Conservation (phyloP, 192 early-diverging fungal species). For the Rhizophagus sp. region DNA sequence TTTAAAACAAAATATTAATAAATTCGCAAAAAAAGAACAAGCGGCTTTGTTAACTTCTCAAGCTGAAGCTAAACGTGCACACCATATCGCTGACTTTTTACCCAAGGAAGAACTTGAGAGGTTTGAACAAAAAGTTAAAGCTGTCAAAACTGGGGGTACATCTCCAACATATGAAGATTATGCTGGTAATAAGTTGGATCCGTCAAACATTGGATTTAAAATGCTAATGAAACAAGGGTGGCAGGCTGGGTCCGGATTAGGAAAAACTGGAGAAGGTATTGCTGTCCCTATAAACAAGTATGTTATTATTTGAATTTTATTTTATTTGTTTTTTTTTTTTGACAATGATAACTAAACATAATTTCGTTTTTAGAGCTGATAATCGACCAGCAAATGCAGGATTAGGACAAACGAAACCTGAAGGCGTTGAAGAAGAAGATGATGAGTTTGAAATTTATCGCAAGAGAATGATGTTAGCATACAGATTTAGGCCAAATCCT, state of each 20-base stretch:
- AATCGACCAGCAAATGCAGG: conserved; percentile 24
- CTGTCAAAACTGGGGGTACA: conserved; percentile 27
- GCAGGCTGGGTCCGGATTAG: conserved; percentile 33
- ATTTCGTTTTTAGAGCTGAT: conserved; percentile 27
- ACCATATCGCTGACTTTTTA: conserved; percentile 35
- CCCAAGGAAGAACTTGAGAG: conserved; percentile 32
- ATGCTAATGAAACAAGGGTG: conserved; percentile 38
- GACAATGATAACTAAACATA: no score
- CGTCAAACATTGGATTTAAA: conserved; percentile 33
- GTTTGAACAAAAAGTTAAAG: conserved; percentile 33
- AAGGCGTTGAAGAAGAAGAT: conserved; percentile 34
- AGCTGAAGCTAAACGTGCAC: conserved; percentile 34
- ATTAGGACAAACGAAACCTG: conserved; percentile 34
- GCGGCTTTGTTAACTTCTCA: conserved; percentile 31
- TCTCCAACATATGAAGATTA: conserved; percentile 32
- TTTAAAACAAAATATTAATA: background rate
- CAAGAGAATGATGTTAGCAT: conserved; percentile 36
- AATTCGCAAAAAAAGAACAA: conserved; percentile 21
- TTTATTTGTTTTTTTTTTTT: no score
- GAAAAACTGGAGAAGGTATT: conserved; percentile 33
- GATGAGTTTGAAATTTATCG: conserved; percentile 39
- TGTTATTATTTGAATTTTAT: background rate
- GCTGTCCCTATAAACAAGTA: conserved; percentile 34
- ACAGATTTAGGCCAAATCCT: conserved; percentile 35
- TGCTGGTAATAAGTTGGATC: conserved; percentile 32